Evolutionary conservation across 2,329 filamentous ascomycete genomes (phyloP).

Genomic region (Tolypocladium capitatum): DNA sequence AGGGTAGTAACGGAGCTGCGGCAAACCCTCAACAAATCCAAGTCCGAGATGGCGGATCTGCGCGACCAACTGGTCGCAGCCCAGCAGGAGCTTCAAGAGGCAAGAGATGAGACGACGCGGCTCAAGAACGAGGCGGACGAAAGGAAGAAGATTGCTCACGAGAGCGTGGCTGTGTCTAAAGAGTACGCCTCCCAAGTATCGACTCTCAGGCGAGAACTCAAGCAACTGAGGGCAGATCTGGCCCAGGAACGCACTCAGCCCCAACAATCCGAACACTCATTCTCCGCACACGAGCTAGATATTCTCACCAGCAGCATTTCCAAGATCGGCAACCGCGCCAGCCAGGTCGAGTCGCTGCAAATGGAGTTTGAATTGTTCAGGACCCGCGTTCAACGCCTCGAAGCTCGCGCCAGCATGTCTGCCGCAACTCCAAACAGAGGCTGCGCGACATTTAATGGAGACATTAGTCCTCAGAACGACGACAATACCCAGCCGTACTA

Average conservation of each 20-base stretch:
- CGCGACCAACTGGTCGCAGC: constrained; percentile 10
- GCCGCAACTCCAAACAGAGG: constrained; percentile 1
- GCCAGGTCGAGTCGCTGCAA: constrained; percentile 24
- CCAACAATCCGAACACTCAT: constrained; percentile 5
- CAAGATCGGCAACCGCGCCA: constrained; percentile 23
- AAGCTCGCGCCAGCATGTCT: constrained; percentile 7
- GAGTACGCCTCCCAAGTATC: constrained; percentile 18
- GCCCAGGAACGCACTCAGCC: constrained; percentile 11
- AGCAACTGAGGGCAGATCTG: constrained; percentile 15
- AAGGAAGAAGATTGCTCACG: constrained; percentile 11
- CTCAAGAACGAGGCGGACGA: constrained; percentile 11
- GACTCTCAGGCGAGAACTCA: constrained; percentile 19
- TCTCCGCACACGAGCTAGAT: constrained; percentile 22
- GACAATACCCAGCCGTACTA: not conserved
- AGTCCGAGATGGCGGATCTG: constrained; percentile 7
- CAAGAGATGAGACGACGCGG: constrained; percentile 10
- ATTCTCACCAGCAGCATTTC: constrained; percentile 25
- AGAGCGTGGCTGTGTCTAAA: constrained; percentile 11
- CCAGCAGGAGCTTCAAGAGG: constrained; percentile 10
- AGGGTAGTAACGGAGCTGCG: constrained; percentile 9
- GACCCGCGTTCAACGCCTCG: constrained; percentile 20
- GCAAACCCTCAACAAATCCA: constrained; percentile 7
- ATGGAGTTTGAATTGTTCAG: constrained; percentile 29
- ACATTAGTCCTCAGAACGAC: not conserved
- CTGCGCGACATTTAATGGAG: not conserved